Conservation (phyloP, 257 asterid genomes). For the Penstemon barbatus region DNA sequence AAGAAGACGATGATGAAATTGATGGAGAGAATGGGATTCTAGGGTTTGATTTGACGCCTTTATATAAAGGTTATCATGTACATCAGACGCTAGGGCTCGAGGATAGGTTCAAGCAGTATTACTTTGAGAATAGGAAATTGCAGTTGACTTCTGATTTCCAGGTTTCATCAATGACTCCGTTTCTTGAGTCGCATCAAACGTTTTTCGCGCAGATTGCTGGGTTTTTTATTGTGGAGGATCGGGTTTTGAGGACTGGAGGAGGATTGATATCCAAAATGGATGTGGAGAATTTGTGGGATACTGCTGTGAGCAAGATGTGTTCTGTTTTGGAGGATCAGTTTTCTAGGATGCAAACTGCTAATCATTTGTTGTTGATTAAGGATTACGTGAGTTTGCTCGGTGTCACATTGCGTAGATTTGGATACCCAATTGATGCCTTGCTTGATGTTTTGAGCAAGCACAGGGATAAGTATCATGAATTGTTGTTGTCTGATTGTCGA, state of each 20-base stretch:
- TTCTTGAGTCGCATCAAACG: constrained; percentile 89
- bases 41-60: constrained; percentile 87
- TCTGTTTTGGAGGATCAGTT: constrained; percentile 96
- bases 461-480: constrained; percentile 92
- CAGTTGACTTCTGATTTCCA: constrained; percentile 96
- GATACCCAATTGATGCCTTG: constrained; percentile 86
- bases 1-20: constrained; percentile 76
- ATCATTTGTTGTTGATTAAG: constrained; percentile 90
- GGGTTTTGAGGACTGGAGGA: constrained; percentile 90
- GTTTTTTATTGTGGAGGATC: constrained; percentile 90
- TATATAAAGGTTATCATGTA: constrained; percentile 82
- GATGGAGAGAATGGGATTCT: constrained; percentile 53
- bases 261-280: constrained; percentile 79
- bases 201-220: constrained; percentile 99
- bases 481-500: constrained; percentile 84
- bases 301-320: constrained; percentile 95
- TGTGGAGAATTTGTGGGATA: constrained; percentile 96
- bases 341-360: constrained; percentile 97
- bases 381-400: constrained; percentile 97
- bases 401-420: constrained; percentile 82
- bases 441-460: constrained; percentile 93
- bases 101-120: constrained; percentile 78
- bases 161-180: constrained; percentile 97
- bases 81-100: constrained; percentile 86
- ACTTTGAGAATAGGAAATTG: constrained; percentile 89